phyloP scores from a whole-genome alignment of 768 basidiomycete genomes.

The Tulasnella sp. region DNA sequence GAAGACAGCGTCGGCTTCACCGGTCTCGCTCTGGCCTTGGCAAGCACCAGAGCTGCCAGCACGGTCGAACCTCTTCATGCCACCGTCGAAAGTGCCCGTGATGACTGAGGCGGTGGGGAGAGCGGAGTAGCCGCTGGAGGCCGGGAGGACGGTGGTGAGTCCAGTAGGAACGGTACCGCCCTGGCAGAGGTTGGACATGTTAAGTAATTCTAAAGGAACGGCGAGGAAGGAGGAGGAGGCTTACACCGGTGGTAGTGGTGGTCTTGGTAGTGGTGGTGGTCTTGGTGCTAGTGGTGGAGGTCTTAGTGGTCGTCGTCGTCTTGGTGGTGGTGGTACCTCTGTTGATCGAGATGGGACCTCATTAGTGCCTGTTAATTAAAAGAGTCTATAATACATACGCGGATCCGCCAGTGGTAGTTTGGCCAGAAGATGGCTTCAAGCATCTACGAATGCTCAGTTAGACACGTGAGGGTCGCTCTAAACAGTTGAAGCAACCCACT shows the following conservation, averaged over 20 bases:
- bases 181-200: too few species aligned
- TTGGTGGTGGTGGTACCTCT: background rate
- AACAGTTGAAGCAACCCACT: background rate
- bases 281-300: conserved; percentile 3
- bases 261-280: conserved; percentile 23
- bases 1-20: background rate
- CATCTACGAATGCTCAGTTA: background rate
- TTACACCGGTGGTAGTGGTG: background rate
- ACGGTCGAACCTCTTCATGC: conserved; percentile 28
- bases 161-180: conserved; percentile 18
- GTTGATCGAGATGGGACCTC: background rate
- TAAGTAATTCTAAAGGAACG: too few species aligned
- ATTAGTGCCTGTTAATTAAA: background rate
- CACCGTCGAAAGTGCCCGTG: conserved; percentile 25
- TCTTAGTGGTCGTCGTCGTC: background rate
- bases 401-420: background rate
- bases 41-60: conserved; percentile 17
- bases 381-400: background rate
- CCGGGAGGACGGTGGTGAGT: conserved; percentile 23
- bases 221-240: background rate
- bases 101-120: conserved; percentile 27
- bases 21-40: background rate
- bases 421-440: background rate
- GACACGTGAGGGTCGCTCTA: background rate
- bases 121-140: conserved; percentile 25